A percentile compares a stretch with the other conserved stretches of the same genome.
phyloP scores from a whole-genome alignment of 2,329 filamentous ascomycete species.

The Huntiella savannae region DNA sequence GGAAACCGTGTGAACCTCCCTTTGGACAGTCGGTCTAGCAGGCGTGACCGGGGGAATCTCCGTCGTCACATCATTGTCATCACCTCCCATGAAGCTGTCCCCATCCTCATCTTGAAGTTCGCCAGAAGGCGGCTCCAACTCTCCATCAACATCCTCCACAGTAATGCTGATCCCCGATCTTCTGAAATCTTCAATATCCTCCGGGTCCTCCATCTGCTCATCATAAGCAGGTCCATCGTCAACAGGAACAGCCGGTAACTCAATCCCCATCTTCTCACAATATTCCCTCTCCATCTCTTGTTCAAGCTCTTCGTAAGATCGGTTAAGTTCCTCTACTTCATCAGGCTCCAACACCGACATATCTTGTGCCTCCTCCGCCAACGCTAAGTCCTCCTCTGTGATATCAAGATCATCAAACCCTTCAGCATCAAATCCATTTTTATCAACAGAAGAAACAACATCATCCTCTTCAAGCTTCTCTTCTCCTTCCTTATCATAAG shows the following conservation, averaged over 20 bases:
- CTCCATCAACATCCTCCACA: not conserved
- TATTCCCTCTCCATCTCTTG: slow-evolving; percentile 11
- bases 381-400: slow-evolving; percentile 36
- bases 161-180: slow-evolving; percentile 1
- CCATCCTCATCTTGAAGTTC: not conserved
- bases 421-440: slow-evolving; percentile 15
- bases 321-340: slow-evolving; percentile 19
- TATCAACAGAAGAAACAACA: slow-evolving; percentile 10
- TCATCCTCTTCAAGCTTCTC: slow-evolving; percentile 9
- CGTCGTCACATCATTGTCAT: slow-evolving; percentile 9
- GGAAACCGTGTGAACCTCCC: slow-evolving; percentile 47
- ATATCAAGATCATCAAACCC: slow-evolving; percentile 28
- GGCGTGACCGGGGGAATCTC: slow-evolving; percentile 34
- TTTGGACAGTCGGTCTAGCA: slow-evolving; percentile 25
- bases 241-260: not conserved
- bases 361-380: slow-evolving; percentile 39
- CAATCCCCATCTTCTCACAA: not conserved
- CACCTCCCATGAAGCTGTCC: not conserved
- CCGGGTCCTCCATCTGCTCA: slow-evolving; percentile 3
- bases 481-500: slow-evolving; percentile 11
- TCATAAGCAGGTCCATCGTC: slow-evolving; percentile 4
- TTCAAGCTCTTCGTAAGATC: slow-evolving; percentile 9
- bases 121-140: not conserved
- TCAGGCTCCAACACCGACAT: slow-evolving; percentile 35
- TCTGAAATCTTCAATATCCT: not conserved